These are phyloP conservation scores for Panaeolus cyanescens DNA, from an alignment of 768 basidiomycete species.

Conservation along the genomic window DNA sequence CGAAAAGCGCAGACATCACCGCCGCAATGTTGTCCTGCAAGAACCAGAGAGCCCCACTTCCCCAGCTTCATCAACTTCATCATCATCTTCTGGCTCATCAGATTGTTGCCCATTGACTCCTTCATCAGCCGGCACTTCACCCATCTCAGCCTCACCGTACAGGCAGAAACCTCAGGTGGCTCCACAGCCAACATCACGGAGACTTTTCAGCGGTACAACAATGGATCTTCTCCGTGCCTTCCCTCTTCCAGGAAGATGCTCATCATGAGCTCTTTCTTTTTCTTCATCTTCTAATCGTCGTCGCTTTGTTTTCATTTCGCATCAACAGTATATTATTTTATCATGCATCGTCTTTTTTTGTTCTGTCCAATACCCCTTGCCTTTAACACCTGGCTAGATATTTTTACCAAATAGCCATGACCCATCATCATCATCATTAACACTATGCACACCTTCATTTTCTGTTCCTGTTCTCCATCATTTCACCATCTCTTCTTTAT, in stretches of 20 bases:
- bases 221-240: not conserved
- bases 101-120: slow-evolving; percentile 2
- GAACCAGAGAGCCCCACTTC: slow-evolving; percentile 2
- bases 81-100: not conserved
- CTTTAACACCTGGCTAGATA: not conserved
- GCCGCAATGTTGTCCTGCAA: not conserved
- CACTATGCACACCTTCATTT: not conserved
- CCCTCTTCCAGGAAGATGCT: not conserved
- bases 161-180: not conserved
- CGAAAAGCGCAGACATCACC: not conserved
- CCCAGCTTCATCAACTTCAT: not conserved
- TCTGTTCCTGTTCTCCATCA: not conserved
- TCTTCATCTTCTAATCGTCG: not conserved
- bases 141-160: not conserved
- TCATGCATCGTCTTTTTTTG: not conserved
- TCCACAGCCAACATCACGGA: not conserved
- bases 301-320: not conserved
- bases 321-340: slow-evolving; percentile 1
- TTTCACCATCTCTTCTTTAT: not conserved
- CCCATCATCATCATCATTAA: too few relatives aligned
- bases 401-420: slow-evolving; percentile 4
- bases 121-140: not conserved
- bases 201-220: not conserved
- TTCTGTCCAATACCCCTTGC: not conserved
- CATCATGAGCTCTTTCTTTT: not conserved